Evolutionary conservation across 2,329 filamentous ascomycete species (phyloP).

Genomic region (Penicillium sp.): DNA sequence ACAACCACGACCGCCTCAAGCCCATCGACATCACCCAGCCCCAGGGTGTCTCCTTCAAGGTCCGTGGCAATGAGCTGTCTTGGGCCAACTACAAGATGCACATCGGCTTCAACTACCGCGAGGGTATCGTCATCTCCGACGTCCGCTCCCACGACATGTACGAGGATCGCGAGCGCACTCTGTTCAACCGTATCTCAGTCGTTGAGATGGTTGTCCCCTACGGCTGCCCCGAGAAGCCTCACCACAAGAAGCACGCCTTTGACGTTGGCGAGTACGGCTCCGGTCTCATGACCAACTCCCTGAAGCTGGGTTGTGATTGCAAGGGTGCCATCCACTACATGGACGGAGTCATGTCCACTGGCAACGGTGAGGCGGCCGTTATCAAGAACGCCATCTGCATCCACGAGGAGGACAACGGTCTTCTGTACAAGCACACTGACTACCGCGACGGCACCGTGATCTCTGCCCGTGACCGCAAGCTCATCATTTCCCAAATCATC

Average conservation of each 20-base stretch:
- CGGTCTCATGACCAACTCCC: conserved; percentile 34
- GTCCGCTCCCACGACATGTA: conserved; percentile 33
- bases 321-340: conserved; percentile 36
- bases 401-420: conserved; percentile 36
- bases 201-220: conserved; percentile 36
- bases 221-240: conserved; percentile 30
- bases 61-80: conserved; percentile 34
- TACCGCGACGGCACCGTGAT: conserved; percentile 86
- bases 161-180: conserved; percentile 33
- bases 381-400: conserved; percentile 35
- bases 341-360: conserved; percentile 30
- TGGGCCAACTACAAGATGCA: conserved; percentile 42
- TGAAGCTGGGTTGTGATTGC: conserved; percentile 35
- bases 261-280: conserved; percentile 34
- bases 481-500: conserved; percentile 87
- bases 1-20: conserved; percentile 31
- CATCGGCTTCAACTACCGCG: conserved; percentile 55
- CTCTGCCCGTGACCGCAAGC: conserved; percentile 80
- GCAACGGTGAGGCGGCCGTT: conserved; percentile 28
- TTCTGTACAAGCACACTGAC: conserved; percentile 75
- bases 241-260: conserved; percentile 36
- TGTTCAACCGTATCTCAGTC: conserved; percentile 36
- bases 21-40: conserved; percentile 35
- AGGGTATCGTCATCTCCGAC: conserved; percentile 62
- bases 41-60: conserved; percentile 34